Conservation (phyloP, 306 rosid genomes). For the Prunus armeniaca region DNA sequence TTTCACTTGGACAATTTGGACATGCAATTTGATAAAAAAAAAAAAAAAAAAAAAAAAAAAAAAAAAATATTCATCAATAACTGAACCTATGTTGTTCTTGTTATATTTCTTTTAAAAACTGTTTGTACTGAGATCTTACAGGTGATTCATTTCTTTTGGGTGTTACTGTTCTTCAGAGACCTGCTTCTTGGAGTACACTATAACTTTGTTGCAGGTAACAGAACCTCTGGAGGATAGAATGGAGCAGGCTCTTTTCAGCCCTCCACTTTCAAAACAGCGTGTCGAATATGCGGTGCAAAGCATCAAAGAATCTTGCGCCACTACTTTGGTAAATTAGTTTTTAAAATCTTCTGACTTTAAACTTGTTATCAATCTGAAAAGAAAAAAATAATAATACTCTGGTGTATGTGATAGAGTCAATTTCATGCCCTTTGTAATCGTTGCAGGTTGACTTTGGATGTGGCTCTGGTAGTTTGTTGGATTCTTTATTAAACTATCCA, state of each 20-base stretch:
- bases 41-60: background rate
- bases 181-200: conserved; percentile 59
- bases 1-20: background rate
- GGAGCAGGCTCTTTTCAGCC: conserved; percentile 96
- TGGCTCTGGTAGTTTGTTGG: conserved; percentile 98
- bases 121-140: background rate
- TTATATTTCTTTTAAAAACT: background rate
- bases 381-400: too few relatives aligned
- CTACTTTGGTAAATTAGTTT: conserved; percentile 57
- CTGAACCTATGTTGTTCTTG: background rate
- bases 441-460: conserved; percentile 96
- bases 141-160: background rate
- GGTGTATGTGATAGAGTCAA: conserved; percentile 3
- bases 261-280: conserved; percentile 94
- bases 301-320: conserved; percentile 65
- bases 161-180: conserved; percentile 38
- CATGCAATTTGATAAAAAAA: background rate
- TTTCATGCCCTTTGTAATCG: conserved; percentile 30
- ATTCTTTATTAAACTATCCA: conserved; percentile 67
- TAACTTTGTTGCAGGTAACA: conserved; percentile 55
- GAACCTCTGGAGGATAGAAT: conserved; percentile 94
- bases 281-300: conserved; percentile 85
- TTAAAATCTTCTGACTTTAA: conserved; percentile 19
- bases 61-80: background rate
- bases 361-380: background rate